A percentile compares a stretch with the other conserved stretches of the same genome.
Evolutionary conservation across 2,329 filamentous ascomycete genomes (phyloP).

Genomic region (Clarireedia hainanense): DNA sequence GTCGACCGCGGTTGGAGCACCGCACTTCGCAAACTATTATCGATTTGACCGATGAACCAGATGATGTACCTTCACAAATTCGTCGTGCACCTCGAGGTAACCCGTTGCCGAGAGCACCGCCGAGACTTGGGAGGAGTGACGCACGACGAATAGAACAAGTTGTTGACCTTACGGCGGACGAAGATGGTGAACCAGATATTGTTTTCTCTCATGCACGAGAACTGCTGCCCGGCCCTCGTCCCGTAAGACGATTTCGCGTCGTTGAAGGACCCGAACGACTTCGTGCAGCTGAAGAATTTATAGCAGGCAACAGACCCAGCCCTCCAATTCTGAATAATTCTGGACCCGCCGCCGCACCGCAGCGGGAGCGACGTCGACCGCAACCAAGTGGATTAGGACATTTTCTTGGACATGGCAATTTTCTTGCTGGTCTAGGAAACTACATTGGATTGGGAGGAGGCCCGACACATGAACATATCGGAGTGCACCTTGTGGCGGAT

Average conservation of each 20-base stretch:
- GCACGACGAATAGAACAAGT: constrained; percentile 26
- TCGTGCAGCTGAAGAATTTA: no score
- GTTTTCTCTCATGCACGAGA: constrained; percentile 8
- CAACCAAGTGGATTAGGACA: not conserved
- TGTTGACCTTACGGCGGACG: constrained; percentile 44
- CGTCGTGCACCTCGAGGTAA: not conserved
- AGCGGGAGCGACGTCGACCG: no score
- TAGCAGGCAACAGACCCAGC: no score
- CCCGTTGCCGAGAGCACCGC: constrained; percentile 15
- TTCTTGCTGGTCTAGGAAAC: not conserved
- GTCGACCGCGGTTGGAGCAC: constrained; percentile 19
- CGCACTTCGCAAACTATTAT: constrained; percentile 26
- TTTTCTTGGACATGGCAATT: not conserved
- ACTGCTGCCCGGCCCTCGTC: not conserved
- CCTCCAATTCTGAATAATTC: no score
- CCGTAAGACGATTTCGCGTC: not conserved
- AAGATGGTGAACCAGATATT: constrained; percentile 31
- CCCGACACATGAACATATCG: not conserved
- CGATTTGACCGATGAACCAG: constrained; percentile 28
- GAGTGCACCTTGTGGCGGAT: not conserved
- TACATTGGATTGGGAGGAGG: not conserved
- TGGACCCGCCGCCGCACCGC: no score
- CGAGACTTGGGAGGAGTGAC: constrained; percentile 24
- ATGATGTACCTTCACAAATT: constrained; percentile 14
- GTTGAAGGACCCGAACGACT: not conserved